A percentile compares a stretch with the other conserved stretches of the same genome.
Conservation (phyloP, 805 yeast species). For the Ogataea paradorogensis region DNA sequence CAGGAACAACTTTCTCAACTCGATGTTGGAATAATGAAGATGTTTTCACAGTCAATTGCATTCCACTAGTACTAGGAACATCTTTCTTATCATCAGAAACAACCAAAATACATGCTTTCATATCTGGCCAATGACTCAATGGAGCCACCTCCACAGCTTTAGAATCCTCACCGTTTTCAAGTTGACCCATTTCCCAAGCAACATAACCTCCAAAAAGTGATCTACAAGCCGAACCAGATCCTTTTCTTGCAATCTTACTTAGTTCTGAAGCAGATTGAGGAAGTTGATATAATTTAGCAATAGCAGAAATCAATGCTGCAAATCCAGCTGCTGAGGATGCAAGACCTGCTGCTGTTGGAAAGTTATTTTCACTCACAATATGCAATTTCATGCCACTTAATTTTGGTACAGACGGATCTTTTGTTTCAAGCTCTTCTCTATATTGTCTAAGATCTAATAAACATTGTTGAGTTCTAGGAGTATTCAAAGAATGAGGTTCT, state of each 20-base stretch:
- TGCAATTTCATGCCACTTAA: constrained; percentile 65
- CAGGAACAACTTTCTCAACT: constrained; percentile 78
- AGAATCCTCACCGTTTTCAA: constrained; percentile 81
- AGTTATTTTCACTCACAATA: constrained; percentile 90
- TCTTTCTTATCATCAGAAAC: constrained; percentile 93
- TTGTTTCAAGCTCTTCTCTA: constrained; percentile 58
- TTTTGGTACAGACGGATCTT: constrained; percentile 54
- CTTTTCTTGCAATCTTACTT: constrained; percentile 93
- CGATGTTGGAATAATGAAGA: constrained; percentile 84
- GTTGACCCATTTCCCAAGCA: constrained; percentile 96
- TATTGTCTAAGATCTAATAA: constrained; percentile 67
- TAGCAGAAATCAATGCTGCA: constrained; percentile 90
- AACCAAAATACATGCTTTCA: constrained; percentile 89
- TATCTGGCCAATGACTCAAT: constrained; percentile 80
- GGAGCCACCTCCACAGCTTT: constrained; percentile 92
- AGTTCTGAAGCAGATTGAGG: constrained; percentile 85
- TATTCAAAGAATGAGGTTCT: constrained; percentile 64
- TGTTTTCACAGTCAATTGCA: constrained; percentile 92
- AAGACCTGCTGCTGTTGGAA: constrained; percentile 98
- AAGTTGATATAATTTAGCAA: constrained; percentile 78
- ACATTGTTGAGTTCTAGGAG: constrained; percentile 67
- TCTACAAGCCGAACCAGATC: constrained; percentile 98
- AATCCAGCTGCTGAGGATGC: constrained; percentile 99
- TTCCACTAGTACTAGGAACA: constrained; percentile 91
- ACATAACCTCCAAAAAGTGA: constrained; percentile 97